phyloP scores from a whole-genome alignment of 352 stramenopile genomes.

The Pythium aristosporum region DNA sequence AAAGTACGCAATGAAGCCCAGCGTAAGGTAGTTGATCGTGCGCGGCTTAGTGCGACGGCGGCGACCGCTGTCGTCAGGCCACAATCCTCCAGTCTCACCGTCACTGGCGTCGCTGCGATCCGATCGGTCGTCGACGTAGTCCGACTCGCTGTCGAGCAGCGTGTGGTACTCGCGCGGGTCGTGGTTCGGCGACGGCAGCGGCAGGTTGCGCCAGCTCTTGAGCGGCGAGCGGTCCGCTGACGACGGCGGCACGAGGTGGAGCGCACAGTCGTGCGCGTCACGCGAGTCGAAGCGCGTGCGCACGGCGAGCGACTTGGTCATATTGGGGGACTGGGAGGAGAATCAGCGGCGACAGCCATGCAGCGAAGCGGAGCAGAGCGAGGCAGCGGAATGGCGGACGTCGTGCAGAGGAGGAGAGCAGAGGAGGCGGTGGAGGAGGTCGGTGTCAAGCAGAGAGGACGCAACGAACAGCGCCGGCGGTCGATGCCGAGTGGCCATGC shows the following conservation, averaged over 20 bases:
- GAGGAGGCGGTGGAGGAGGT: background rate
- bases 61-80: constrained; percentile 20
- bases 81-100: constrained; percentile 18
- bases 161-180: constrained; percentile 35
- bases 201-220: constrained; percentile 73
- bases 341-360: constrained; percentile 2
- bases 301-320: constrained; percentile 29
- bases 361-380: background rate
- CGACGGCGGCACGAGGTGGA: constrained; percentile 72
- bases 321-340: background rate
- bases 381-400: constrained; percentile 6
- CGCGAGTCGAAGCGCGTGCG: constrained; percentile 66
- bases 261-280: constrained; percentile 38
- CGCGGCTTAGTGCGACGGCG: constrained; percentile 42
- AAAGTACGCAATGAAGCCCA: constrained; percentile 87
- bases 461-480: background rate
- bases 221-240: constrained; percentile 73
- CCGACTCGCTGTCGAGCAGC: constrained; percentile 45
- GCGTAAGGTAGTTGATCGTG: constrained; percentile 79
- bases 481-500: constrained; percentile 1
- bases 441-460: background rate
- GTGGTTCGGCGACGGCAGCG: constrained; percentile 34
- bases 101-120: background rate
- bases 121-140: constrained; percentile 28
- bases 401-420: background rate